Conservation (phyloP, 2,329 filamentous ascomycete genomes). For the Exserohilum turcica region DNA sequence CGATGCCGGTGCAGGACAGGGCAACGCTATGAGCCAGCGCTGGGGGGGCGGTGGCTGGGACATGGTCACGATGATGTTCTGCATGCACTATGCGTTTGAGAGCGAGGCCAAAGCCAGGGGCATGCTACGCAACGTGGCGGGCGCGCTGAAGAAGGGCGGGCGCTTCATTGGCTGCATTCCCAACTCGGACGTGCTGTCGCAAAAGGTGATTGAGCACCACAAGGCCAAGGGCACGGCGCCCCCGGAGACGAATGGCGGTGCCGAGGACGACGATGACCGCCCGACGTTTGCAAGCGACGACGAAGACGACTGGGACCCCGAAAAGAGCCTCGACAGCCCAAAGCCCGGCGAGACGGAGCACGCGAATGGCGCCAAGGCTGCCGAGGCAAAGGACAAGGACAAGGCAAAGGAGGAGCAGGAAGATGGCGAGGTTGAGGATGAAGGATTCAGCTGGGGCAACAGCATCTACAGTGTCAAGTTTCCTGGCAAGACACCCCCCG, state of each 20-base stretch:
- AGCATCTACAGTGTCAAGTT: conserved; percentile 90
- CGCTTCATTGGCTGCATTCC: conserved; percentile 94
- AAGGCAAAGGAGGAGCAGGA: conserved; percentile 52
- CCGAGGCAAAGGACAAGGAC: conserved; percentile 26
- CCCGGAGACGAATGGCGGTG: conserved; percentile 40
- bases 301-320: conserved; percentile 53
- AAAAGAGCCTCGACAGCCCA: conserved; percentile 50
- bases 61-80: conserved; percentile 98
- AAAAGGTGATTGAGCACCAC: conserved; percentile 78
- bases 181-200: conserved; percentile 89
- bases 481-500: conserved; percentile 77
- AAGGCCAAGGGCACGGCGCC: conserved; percentile 52
- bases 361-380: conserved; percentile 33
- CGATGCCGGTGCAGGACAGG: conserved; percentile 69
- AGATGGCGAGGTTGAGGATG: conserved; percentile 54
- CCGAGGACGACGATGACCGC: conserved; percentile 39
- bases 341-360: conserved; percentile 46
- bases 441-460: conserved; percentile 82
- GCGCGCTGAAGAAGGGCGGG: conserved; percentile 88
- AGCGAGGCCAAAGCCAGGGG: conserved; percentile 84
- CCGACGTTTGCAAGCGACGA: conserved; percentile 46
- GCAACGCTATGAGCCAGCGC: conserved; percentile 63
- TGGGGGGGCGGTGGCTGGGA: conserved; percentile 82
- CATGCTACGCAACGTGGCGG: conserved; percentile 93
- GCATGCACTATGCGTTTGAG: conserved; percentile 98